Base-by-base conservation (phyloP, 331 rosid species). In the Phaseolus coccineus region DNA sequence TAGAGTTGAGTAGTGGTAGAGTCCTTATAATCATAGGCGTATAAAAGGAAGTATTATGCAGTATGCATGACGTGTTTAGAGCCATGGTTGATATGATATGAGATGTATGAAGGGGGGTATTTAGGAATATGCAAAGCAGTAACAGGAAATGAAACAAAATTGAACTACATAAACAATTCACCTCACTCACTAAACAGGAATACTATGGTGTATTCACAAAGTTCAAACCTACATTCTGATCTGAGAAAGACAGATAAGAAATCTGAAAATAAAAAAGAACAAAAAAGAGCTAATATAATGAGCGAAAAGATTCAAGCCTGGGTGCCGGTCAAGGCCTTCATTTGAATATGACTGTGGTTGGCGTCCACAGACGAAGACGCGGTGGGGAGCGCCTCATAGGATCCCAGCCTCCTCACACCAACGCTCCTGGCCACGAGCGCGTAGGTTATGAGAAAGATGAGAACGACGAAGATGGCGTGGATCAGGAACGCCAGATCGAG, bases 311-410 rank as follows among this genome's bases (percentile, higher is more conserved):
- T 63, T 86, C 91, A 96, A 80, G 98, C 99, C 88, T 96, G 98
- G 14, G 91, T 93, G 62, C 99, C 99, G 24, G 93, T 68, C 83
- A 96, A 75, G 33, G 98, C 88, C 85, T 96, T 96, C 99, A 96
- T 85, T 94, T 93, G 99, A 67, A 96, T 90, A 72, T 85, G 92
- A 76, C 68, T 83, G 53, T 71, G 85, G 24, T 84, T 72, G 0
- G 73, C 25, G 8, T 86, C 91, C 2, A 74, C 80, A 59, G 83
- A 74, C 1, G 81, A 61, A 14, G 89, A 72, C 30, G 55, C 28
- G 22, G 78, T 81, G 37, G 99, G 92, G 83, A 96, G 85, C 2
- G 91, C 87, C 69, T 95, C 97, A n/a, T 95, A 95, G 7, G 99
- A 89, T 31, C 97, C 93, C 24, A 83, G 69, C 78, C 90, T 87